Evolutionary conservation across 257 asterid genomes (phyloP), one percentile per base, ranked within the genome.

Genomic region (Mentha longifolia): DNA sequence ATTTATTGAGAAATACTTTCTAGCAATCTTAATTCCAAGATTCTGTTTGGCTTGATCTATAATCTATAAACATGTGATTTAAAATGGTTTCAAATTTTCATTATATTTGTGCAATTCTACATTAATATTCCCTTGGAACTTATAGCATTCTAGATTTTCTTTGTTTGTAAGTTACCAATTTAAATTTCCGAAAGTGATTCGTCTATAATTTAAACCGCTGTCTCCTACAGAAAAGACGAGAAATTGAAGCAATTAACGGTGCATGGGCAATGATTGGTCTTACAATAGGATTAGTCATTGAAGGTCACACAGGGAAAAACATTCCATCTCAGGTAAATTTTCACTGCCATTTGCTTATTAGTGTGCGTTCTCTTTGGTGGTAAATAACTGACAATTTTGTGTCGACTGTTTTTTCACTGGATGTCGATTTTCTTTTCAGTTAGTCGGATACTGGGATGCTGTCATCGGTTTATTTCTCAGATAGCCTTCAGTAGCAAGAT

Each of bases 201-300:
- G 25, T 70, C 68, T 57, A 30, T 57, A 30, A 20, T 47, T 45
- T 58, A 4, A 43, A 31, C 28, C 71, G 8, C 13, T n/a, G 17
- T 16, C 64, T 25, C 28, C n/a, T 46, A 31, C 74, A 92, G 99
- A 88, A 74, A 81, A 87, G 67, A 7, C 85, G 87, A 3, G 61
- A 79, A 77, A 88, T 89, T 61, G 98, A 95, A 84, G 99, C 98
- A 55, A 82, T 89, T 59, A 95, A 95, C 4, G 98, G 99, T 43
- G 96, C 96, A 0, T 91, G 97, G 98, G 99, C 99, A 33, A 92
- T 95, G 96, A 79, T 95, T n/a, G 99, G 99, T 65, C 93, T 92
- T 17, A 95, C 99, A 2, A 88, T 81, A 5, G 98, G 89, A 72
- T 80, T 95, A 70, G 87, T 91, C 81, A 79, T 91, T 28, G 99